Evolutionary conservation across 768 basidiomycete species (phyloP).

Genomic region (Mycena floridula): DNA sequence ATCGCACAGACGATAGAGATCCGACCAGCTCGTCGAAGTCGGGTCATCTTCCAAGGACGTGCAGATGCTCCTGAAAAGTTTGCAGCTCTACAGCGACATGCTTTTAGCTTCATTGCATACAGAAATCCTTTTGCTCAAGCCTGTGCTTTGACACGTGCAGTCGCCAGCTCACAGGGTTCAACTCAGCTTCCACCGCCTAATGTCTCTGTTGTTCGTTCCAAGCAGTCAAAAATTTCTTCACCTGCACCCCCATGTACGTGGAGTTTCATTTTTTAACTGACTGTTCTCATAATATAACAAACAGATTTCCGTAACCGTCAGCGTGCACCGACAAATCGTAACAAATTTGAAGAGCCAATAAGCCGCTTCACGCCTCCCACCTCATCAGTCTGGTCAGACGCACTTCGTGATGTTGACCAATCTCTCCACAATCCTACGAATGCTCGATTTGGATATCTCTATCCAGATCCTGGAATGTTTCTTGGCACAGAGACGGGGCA

Average conservation of each 20-base stretch:
- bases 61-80: neutral
- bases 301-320: neutral
- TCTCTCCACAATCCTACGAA: neutral
- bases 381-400: slow-evolving; percentile 1
- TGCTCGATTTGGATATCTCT: neutral
- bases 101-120: neutral
- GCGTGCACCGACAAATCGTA: neutral
- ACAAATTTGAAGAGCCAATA: neutral
- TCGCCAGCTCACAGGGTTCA: neutral
- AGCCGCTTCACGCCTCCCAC: neutral
- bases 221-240: neutral
- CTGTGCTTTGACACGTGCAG: no score
- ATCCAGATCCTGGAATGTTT: neutral
- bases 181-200: neutral
- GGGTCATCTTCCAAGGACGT: neutral
- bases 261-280: no score
- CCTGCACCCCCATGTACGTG: no score
- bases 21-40: neutral
- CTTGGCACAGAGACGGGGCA: neutral
- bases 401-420: neutral
- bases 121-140: neutral
- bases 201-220: neutral
- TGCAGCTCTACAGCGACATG: neutral
- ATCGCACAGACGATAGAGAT: neutral
- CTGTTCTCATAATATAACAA: neutral